Evolutionary conservation across 257 asterid species (phyloP), one percentile per base, ranked within the genome.

Genomic region (Fraxinus americana): DNA sequence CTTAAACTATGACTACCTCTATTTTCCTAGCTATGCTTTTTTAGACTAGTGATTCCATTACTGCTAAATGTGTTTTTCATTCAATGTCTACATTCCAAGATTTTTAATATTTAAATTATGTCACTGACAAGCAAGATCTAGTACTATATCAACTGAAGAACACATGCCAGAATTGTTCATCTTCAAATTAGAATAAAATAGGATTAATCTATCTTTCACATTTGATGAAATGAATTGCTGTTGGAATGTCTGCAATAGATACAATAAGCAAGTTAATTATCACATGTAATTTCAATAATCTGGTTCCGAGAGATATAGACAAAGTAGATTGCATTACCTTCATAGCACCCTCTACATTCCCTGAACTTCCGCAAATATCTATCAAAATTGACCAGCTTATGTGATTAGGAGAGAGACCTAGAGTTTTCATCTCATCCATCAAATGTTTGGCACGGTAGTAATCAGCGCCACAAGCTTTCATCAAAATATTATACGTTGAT

Each of bases 401-500:
- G 32, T 86, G 88, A 86, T 91, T 84, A 80, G 98, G 99, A 75
- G 91, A 84, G 83, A 94, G 94, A 76, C 95, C 97, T 48, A 76
- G 81, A 54, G 84, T 83, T 87, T 85, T 90, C 99, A 94, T 92
- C 91, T 91, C 99, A 74, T 88, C 97, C 96, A 94, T 89, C 86
- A 94, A 87, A 83, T 86, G 84, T 87, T 91, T 90, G 48, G 97
- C 99, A 73, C 86, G 97, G 87, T 75, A 67, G 82, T 90, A 89
- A 85, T 95, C 96, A 74, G 92, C 85, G 35, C 98, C 96, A 77
- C 98, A 92, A 65, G 99, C 99, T 88, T 95, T 92, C 94, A 92
- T 90, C 94, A 95, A 80, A 78, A 86, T 95, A 79, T 95, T 95
- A 83, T 92, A 95, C 4, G 98, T 95, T 5, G 97, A 83, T 85